A percentile compares a stretch with the other conserved stretches of the same genome.
Evolutionary conservation across 257 asterid genomes (phyloP).

Genomic region (Solanum piurae): DNA sequence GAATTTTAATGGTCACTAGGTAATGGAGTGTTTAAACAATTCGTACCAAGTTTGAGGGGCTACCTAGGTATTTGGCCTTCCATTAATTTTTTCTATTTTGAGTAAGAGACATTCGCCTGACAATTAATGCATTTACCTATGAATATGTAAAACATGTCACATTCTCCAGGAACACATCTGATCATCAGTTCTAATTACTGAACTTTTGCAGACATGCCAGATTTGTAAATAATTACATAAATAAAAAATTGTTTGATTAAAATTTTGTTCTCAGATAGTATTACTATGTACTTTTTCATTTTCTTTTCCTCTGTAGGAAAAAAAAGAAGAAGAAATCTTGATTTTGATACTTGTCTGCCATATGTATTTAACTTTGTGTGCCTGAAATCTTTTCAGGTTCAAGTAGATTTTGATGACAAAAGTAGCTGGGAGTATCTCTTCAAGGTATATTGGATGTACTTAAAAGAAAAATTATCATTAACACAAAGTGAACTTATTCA

Average conservation of each 20-base stretch:
- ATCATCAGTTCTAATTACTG: not conserved
- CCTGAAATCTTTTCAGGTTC: slow-evolving; percentile 34
- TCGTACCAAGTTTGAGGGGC: not conserved
- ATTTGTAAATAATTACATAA: not conserved
- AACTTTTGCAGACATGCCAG: not conserved
- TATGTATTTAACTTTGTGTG: not conserved
- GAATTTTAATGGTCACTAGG: not conserved
- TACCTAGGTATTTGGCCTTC: not conserved
- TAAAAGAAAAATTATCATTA: slow-evolving; percentile 53
- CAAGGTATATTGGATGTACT: slow-evolving; percentile 70
- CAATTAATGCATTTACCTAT: not conserved
- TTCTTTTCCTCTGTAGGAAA: not conserved
- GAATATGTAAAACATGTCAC: not conserved
- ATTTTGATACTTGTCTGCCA: not conserved
- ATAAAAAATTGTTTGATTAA: not conserved
- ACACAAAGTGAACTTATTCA: slow-evolving; percentile 55
- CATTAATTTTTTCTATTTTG: not conserved
- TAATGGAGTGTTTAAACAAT: not conserved
- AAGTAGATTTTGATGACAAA: slow-evolving; percentile 84
- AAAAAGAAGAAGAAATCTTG: not conserved
- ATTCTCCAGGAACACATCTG: not conserved
- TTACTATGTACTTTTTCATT: not conserved
- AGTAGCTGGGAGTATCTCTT: slow-evolving; percentile 91
- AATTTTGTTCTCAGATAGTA: not conserved
- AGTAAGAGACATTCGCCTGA: not conserved